These are phyloP conservation scores for Candida takata DNA, from an alignment of 805 yeast species.

Conservation along the genomic window DNA sequence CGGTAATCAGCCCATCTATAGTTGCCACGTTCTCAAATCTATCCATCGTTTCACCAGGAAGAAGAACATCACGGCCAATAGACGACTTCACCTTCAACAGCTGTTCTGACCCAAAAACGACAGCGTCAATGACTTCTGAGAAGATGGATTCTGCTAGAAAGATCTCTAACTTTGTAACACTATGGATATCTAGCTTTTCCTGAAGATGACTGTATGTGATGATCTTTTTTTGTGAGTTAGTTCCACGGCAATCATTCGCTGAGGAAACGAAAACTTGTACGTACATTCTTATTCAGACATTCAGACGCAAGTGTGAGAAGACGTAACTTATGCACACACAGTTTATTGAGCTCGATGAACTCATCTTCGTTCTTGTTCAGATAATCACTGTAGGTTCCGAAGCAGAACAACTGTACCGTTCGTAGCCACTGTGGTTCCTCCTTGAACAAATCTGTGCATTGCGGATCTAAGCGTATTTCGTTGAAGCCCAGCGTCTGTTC, in stretches of 20 bases:
- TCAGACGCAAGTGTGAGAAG: slow-evolving; percentile 18
- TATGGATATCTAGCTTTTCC: slow-evolving; percentile 2
- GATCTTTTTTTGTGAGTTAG: slow-evolving; percentile 4
- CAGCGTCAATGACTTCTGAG: slow-evolving; percentile 15
- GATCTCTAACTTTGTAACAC: background rate
- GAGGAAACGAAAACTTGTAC: too few species aligned
- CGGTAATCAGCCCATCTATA: slow-evolving; percentile 9
- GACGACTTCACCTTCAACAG: slow-evolving; percentile 14
- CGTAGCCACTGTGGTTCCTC: slow-evolving; percentile 9
- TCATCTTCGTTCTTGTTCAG: background rate
- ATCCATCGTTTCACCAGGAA: slow-evolving; percentile 8
- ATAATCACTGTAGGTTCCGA: slow-evolving; percentile 19
- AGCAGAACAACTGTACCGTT: slow-evolving; percentile 22
- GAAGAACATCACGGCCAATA: slow-evolving; percentile 21
- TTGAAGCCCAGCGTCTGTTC: slow-evolving; percentile 19
- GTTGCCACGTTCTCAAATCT: slow-evolving; percentile 5
- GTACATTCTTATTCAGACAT: slow-evolving; percentile 14
- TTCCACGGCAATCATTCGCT: too few species aligned
- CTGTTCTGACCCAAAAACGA: slow-evolving; percentile 14
- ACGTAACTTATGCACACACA: slow-evolving; percentile 15
- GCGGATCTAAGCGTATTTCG: slow-evolving; percentile 13
- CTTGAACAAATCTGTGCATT: slow-evolving; percentile 1
- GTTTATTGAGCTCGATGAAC: slow-evolving; percentile 11
- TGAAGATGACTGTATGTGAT: slow-evolving; percentile 12
- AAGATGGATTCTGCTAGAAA: slow-evolving; percentile 14